These are phyloP conservation scores for Fusarium redolens DNA, from an alignment of 2,329 filamentous ascomycete genomes.

Conservation along the genomic window DNA sequence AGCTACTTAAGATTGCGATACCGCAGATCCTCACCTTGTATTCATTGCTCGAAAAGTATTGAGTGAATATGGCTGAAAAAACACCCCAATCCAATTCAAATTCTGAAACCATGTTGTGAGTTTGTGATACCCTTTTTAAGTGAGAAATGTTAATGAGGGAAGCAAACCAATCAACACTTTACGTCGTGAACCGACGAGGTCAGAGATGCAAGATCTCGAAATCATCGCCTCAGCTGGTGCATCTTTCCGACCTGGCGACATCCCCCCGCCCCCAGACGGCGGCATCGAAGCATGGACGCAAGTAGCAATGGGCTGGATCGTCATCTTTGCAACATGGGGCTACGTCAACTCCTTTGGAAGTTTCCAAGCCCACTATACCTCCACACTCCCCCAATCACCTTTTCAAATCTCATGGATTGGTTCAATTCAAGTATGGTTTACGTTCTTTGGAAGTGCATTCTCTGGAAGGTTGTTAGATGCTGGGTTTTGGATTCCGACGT, in stretches of 20 bases:
- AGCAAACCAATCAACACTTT: slow-evolving; percentile 1
- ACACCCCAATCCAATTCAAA: neutral
- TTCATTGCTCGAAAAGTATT: too few species aligned
- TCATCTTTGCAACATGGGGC: slow-evolving; percentile 57
- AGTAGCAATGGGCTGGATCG: slow-evolving; percentile 54
- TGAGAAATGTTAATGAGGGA: neutral
- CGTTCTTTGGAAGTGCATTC: slow-evolving; percentile 56
- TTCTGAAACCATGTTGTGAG: slow-evolving; percentile 5
- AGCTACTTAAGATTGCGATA: neutral
- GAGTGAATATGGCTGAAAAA: slow-evolving; percentile 1
- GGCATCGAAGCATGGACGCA: slow-evolving; percentile 51
- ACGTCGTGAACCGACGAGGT: neutral
- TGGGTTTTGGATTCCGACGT: slow-evolving; percentile 55
- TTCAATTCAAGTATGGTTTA: slow-evolving; percentile 58
- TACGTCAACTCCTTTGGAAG: slow-evolving; percentile 59
- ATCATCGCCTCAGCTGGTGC: slow-evolving; percentile 20
- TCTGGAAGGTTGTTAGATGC: slow-evolving; percentile 58
- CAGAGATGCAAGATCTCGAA: slow-evolving; percentile 21
- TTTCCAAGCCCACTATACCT: slow-evolving; percentile 58
- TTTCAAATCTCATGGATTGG: slow-evolving; percentile 61
- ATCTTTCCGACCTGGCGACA: slow-evolving; percentile 8
- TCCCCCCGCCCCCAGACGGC: slow-evolving; percentile 41
- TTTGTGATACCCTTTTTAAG: fast-evolving
- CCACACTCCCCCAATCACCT: slow-evolving; percentile 44
- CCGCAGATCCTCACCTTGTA: neutral